phyloP scores from a whole-genome alignment of 1,284 basidiomycete genomes.

The Cryptococcus amylolentus region DNA sequence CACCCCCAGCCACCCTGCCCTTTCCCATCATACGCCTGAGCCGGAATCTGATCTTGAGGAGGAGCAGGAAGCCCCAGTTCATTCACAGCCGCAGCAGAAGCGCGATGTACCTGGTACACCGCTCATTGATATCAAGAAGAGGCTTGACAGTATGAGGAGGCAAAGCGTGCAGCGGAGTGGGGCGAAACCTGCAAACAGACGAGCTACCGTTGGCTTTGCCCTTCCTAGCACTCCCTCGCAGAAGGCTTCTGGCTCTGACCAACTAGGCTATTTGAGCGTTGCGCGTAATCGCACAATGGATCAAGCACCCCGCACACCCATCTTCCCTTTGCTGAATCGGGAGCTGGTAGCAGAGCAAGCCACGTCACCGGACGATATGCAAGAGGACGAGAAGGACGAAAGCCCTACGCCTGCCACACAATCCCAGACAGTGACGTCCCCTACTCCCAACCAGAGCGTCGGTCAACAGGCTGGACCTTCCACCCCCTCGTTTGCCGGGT shows the following conservation, averaged over 20 bases:
- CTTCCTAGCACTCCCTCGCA: constrained; percentile 31
- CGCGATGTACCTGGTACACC: constrained; percentile 22
- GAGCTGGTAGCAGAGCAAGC: not conserved
- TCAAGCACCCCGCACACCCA: constrained; percentile 12
- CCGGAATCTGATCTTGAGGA: constrained; percentile 2
- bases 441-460: not conserved
- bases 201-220: constrained; percentile 36
- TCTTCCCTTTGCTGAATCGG: constrained; percentile 13
- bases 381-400: not conserved
- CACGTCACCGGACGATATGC: not conserved
- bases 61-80: not conserved
- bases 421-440: not conserved
- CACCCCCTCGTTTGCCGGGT: constrained; percentile 18
- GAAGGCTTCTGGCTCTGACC: constrained; percentile 2
- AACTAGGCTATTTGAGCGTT: constrained; percentile 12
- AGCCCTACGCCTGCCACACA: not conserved
- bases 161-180: constrained; percentile 19
- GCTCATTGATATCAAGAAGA: constrained; percentile 31
- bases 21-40: constrained; percentile 13
- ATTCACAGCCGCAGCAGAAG: not conserved
- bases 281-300: constrained; percentile 2
- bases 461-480: constrained; percentile 6
- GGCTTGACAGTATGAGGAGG: constrained; percentile 25
- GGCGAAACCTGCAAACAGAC: constrained; percentile 10
- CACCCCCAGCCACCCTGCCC: constrained; percentile 33